Conservation (phyloP, 2,329 filamentous ascomycete species). For the Clathrospora elynae region DNA sequence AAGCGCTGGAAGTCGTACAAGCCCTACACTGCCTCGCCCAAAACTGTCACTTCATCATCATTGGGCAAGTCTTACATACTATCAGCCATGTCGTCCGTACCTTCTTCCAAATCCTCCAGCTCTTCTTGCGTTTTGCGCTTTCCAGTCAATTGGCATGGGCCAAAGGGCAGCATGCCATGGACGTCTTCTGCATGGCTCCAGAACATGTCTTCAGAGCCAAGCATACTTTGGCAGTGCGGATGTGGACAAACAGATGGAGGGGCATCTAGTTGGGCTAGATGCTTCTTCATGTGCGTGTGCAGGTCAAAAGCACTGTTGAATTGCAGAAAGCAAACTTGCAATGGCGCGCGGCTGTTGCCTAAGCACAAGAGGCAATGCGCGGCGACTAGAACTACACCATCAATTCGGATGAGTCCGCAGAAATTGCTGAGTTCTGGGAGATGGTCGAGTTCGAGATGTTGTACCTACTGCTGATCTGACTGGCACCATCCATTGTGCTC, state of each 20-base stretch:
- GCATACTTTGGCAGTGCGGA: background rate
- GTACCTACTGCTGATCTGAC: background rate
- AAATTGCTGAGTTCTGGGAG: background rate
- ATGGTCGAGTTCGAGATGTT: background rate
- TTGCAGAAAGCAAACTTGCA: background rate
- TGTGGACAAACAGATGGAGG: background rate
- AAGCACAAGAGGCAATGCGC: conserved; percentile 1
- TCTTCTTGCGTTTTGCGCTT: background rate
- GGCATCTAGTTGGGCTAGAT: background rate
- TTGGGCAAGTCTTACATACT: background rate
- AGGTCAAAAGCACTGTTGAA: conserved; percentile 1
- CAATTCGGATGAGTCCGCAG: background rate
- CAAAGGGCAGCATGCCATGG: conserved; percentile 1
- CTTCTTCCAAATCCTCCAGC: background rate
- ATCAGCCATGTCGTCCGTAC: background rate
- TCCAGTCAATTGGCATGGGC: background rate
- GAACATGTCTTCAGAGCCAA: background rate
- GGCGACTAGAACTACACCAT: background rate
- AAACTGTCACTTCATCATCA: too few species aligned
- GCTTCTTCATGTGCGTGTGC: background rate
- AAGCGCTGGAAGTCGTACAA: too few species aligned
- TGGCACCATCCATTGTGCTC: conserved; percentile 2
- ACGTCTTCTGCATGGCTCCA: background rate
- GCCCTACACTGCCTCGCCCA: too few species aligned
- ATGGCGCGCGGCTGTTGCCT: background rate